These are phyloP conservation scores for Tylopilus sp. DNA, from an alignment of 1,284 basidiomycete genomes.

Conservation along the genomic window DNA sequence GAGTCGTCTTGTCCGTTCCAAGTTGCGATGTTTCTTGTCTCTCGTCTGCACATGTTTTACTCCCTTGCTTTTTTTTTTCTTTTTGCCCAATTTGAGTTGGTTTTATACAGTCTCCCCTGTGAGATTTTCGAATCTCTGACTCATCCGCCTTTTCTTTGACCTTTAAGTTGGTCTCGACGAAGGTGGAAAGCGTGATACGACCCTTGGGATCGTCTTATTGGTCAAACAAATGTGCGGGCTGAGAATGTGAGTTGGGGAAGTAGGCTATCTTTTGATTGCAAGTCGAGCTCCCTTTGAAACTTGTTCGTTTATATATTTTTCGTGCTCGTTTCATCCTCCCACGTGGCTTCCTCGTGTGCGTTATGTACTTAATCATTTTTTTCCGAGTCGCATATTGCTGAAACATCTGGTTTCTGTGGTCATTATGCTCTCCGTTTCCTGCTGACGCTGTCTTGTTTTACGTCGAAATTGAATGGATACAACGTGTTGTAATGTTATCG, in stretches of 20 bases:
- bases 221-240: conserved; percentile 39
- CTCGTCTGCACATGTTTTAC: conserved; percentile 6
- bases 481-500: not conserved
- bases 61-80: conserved; percentile 1
- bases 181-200: conserved; percentile 21
- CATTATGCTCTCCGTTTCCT: not conserved
- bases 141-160: conserved; percentile 38
- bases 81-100: conserved; percentile 22
- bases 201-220: conserved; percentile 42
- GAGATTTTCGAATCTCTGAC: conserved; percentile 18
- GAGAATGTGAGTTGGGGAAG: conserved; percentile 4
- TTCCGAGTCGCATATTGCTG: not conserved
- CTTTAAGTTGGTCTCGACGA: conserved; percentile 40
- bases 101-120: conserved; percentile 25
- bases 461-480: not conserved
- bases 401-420: not conserved
- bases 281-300: conserved; percentile 7
- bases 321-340: not conserved
- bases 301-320: too few relatives aligned
- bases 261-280: conserved; percentile 22
- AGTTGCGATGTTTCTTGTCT: conserved; percentile 15
- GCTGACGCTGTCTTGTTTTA: conserved; percentile 1
- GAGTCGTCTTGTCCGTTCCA: conserved; percentile 11
- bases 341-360: not conserved
- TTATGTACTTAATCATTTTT: not conserved